Percentiles rank a stretch among this genome's conserved stretches.
phyloP scores from a whole-genome alignment of 2,329 filamentous ascomycete genomes.

The Calonectria hongkongensis region DNA sequence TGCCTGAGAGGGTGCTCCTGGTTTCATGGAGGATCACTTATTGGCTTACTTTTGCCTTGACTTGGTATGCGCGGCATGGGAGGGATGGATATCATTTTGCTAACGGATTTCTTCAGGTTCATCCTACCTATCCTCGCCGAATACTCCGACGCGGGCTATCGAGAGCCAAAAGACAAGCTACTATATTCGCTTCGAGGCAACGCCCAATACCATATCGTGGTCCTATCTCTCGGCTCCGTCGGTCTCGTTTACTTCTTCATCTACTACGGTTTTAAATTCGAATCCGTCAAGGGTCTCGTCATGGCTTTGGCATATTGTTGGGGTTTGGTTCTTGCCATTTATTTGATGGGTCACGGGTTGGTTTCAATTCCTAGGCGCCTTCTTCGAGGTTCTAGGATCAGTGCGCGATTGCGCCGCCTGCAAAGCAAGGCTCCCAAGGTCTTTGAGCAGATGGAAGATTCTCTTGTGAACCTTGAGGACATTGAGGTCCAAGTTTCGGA shows the following conservation, averaged over 20 bases:
- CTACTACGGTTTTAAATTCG: constrained; percentile 82
- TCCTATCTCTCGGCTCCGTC: constrained; percentile 80
- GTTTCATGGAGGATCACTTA: constrained; percentile 97
- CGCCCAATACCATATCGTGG: constrained; percentile 89
- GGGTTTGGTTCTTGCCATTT: constrained; percentile 93
- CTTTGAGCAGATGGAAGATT: constrained; percentile 91
- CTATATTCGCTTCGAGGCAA: constrained; percentile 91
- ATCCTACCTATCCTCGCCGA: constrained; percentile 95
- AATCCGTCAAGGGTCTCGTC: constrained; percentile 86
- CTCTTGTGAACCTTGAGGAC: constrained; percentile 85
- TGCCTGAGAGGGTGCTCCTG: constrained; percentile 84
- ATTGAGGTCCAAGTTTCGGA: constrained; percentile 88
- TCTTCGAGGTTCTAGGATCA: constrained; percentile 86
- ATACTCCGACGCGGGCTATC: constrained; percentile 95
- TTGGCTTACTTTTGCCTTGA: constrained; percentile 96
- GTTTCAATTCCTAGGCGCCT: constrained; percentile 91
- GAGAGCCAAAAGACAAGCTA: constrained; percentile 87
- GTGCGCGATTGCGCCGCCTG: constrained; percentile 82
- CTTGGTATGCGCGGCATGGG: constrained; percentile 78
- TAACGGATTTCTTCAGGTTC: constrained; percentile 73
- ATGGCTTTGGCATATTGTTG: constrained; percentile 98
- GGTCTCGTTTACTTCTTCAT: constrained; percentile 90
- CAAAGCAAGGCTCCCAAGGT: constrained; percentile 87
- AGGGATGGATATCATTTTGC: constrained; percentile 17
- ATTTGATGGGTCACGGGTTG: constrained; percentile 97